Percentiles rank a stretch among this genome's conserved stretches.
Conservation (phyloP, 352 stramenopile species). For the Hyaloperonospora arabidopsidis region DNA sequence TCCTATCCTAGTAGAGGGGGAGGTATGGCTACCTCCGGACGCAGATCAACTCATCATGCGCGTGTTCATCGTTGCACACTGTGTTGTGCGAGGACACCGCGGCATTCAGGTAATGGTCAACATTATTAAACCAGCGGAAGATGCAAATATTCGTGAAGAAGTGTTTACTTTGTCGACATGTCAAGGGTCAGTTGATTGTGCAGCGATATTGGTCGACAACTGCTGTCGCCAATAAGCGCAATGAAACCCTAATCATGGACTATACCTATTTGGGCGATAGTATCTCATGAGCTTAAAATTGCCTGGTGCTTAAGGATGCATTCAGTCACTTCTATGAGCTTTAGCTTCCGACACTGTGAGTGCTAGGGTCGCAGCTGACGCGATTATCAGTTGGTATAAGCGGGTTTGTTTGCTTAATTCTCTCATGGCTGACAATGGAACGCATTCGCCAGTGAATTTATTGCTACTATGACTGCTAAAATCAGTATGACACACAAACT, state of each 20-base stretch:
- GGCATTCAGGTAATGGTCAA: no score
- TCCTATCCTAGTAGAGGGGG: no score
- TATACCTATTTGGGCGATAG: background rate
- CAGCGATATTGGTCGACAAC: slow-evolving; percentile 1
- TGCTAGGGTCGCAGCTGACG: background rate
- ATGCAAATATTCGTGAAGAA: background rate
- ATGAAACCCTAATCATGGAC: background rate
- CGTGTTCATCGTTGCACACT: no score
- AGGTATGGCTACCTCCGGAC: no score
- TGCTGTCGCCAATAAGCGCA: background rate
- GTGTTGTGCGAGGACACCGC: no score
- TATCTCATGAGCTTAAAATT: background rate
- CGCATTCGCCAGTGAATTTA: no score
- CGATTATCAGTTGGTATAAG: background rate
- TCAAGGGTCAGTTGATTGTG: background rate
- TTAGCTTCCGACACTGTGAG: background rate
- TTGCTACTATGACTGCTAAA: no score
- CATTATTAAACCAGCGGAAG: no score
- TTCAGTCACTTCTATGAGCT: background rate
- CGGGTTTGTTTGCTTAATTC: background rate
- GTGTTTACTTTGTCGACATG: background rate
- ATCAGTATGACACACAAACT: no score
- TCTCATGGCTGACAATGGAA: no score
- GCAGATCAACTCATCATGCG: no score
- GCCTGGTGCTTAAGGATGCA: background rate